Evolutionary conservation across 1,284 basidiomycete species (phyloP).

Genomic region (Leccinum colubrinum): DNA sequence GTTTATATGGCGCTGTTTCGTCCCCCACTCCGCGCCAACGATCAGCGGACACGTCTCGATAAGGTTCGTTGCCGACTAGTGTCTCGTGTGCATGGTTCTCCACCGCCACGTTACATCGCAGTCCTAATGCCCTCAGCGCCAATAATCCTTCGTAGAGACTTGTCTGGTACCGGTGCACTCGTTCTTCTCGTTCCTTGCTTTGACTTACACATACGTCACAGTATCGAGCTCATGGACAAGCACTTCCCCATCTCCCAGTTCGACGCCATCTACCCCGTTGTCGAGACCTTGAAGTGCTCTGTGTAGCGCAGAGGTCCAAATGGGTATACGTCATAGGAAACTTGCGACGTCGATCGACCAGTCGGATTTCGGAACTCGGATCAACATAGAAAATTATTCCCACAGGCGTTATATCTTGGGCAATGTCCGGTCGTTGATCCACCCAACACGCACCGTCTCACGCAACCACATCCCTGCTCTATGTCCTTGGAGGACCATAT

Average conservation of each 20-base stretch:
- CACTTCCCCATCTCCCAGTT: constrained; percentile 54
- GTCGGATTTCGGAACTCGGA: not conserved
- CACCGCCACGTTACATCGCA: constrained; percentile 16
- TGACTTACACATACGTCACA: constrained; percentile 52
- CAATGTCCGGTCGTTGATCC: no score
- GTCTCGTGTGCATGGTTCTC: no score
- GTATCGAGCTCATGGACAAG: constrained; percentile 69
- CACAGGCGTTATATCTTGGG: not conserved
- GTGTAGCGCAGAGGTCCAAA: not conserved
- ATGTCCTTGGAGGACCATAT: no score
- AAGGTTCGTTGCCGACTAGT: constrained; percentile 30
- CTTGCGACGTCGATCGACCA: not conserved
- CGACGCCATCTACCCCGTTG: no score
- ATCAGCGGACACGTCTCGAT: constrained; percentile 43
- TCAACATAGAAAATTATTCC: not conserved
- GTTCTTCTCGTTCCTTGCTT: not conserved
- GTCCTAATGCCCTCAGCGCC: constrained; percentile 51
- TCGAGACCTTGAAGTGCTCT: not conserved
- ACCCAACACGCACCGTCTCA: no score
- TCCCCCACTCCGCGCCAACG: constrained; percentile 36
- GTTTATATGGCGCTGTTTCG: constrained; percentile 48
- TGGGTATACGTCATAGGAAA: not conserved
- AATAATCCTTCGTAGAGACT: constrained; percentile 40
- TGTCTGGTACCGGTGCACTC: constrained; percentile 67
- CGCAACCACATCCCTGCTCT: no score